Conservation (phyloP, 768 basidiomycete genomes). For the Amanita thiersii region DNA sequence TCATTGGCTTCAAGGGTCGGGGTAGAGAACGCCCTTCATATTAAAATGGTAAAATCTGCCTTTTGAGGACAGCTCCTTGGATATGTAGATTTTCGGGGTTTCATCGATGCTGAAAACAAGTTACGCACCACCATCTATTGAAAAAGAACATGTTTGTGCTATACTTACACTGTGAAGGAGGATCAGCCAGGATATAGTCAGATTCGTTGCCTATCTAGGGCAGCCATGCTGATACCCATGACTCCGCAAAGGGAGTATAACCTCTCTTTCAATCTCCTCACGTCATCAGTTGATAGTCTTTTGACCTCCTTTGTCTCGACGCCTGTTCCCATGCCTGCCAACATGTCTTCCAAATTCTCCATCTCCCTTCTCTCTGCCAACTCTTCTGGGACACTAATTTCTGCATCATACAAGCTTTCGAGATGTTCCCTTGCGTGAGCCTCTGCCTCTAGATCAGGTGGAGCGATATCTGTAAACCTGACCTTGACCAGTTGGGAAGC, state of each 20-base stretch:
- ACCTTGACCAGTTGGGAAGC: conserved; percentile 47
- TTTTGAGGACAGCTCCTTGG: no score
- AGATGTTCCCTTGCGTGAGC: conserved; percentile 67
- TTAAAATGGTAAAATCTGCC: no score
- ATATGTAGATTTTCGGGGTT: no score
- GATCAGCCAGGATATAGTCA: not conserved
- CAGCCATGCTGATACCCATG: conserved; percentile 1
- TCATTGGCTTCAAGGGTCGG: no score
- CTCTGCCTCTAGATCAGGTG: conserved; percentile 71
- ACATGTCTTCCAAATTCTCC: conserved; percentile 50
- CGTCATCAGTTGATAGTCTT: conserved; percentile 29
- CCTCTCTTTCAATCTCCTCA: conserved; percentile 25
- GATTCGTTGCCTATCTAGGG: not conserved
- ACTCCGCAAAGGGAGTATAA: conserved; percentile 4
- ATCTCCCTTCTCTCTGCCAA: conserved; percentile 38
- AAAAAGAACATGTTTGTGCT: no score
- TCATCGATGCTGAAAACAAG: no score
- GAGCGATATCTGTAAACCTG: conserved; percentile 64
- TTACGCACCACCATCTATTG: no score
- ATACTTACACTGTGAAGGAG: no score
- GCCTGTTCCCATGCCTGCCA: conserved; percentile 33
- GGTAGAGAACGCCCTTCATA: no score
- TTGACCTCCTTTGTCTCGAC: conserved; percentile 9
- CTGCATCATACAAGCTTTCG: conserved; percentile 25
- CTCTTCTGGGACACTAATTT: conserved; percentile 33